Percentiles rank a stretch among this genome's conserved stretches.
Conservation (phyloP, 2,329 filamentous ascomycete species). For the Zymoseptoria crescenta region DNA sequence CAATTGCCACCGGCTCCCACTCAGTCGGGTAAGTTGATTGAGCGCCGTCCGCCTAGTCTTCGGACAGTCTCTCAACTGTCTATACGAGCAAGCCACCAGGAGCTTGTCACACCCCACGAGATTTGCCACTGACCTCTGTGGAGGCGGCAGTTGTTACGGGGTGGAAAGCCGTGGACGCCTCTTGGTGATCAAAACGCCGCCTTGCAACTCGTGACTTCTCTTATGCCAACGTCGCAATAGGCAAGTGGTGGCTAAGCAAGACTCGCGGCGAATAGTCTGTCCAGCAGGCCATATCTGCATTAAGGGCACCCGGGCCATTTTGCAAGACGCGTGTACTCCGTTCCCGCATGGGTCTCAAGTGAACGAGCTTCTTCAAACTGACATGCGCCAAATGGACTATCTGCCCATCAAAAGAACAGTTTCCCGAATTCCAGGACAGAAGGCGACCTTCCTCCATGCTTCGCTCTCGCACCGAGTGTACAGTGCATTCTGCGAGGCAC, state of each 20-base stretch:
- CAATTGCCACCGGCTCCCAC: neutral
- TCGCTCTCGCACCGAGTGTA: no score
- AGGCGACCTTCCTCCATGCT: no score
- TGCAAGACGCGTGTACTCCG: neutral
- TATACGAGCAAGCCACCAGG: neutral
- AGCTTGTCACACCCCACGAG: no score
- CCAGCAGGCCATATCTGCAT: neutral
- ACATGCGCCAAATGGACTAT: no score
- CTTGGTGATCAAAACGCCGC: no score
- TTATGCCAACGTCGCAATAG: neutral
- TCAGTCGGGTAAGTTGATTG: neutral
- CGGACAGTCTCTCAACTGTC: neutral
- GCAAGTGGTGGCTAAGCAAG: neutral
- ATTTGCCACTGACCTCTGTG: neutral
- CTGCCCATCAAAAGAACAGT: no score
- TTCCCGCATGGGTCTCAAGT: no score
- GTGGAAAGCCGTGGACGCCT: neutral
- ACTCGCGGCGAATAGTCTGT: neutral
- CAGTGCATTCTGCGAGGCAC: neutral
- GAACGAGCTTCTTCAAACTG: no score
- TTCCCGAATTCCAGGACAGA: no score
- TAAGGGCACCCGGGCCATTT: neutral
- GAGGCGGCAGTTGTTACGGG: neutral
- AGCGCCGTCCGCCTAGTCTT: neutral
- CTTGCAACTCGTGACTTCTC: neutral